Percentiles rank a stretch among this genome's conserved stretches.
Evolutionary conservation across 768 basidiomycete species (phyloP).

Genomic region (Rhodotorula paludigena): DNA sequence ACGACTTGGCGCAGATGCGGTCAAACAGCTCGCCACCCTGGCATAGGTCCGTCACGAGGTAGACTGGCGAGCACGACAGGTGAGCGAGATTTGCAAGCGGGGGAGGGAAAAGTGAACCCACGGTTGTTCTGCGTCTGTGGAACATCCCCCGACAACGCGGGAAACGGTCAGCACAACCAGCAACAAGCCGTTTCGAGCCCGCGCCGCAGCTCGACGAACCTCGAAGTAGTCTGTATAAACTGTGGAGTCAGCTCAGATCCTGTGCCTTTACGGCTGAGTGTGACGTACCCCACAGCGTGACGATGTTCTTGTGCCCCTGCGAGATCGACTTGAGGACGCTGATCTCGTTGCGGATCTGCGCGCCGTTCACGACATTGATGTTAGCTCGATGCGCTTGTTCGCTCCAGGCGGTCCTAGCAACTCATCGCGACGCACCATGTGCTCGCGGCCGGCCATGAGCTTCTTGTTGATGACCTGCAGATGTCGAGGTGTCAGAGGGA

Average conservation of each 20-base stretch:
- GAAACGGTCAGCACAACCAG: too few relatives aligned
- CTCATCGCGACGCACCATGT: slow-evolving; percentile 67
- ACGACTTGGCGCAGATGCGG: slow-evolving; percentile 92
- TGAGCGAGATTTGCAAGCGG: background rate
- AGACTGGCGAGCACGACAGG: slow-evolving; percentile 43
- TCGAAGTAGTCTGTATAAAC: slow-evolving; percentile 35
- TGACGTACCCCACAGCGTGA: slow-evolving; percentile 53
- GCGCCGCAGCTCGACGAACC: background rate
- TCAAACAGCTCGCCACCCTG: slow-evolving; percentile 90
- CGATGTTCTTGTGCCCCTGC: slow-evolving; percentile 81
- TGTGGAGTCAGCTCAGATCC: background rate
- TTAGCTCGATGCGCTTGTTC: background rate
- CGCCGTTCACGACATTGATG: too few relatives aligned
- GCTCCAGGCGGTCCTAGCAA: background rate
- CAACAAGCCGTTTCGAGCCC: too few relatives aligned
- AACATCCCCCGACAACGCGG: too few relatives aligned
- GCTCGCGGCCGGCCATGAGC: slow-evolving; percentile 93
- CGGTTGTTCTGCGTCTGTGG: slow-evolving; percentile 37
- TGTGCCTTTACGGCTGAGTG: too few relatives aligned
- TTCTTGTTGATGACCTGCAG: slow-evolving; percentile 88
- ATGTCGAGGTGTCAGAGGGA: too few relatives aligned
- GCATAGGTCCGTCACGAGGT: slow-evolving; percentile 93
- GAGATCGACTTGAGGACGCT: slow-evolving; percentile 88
- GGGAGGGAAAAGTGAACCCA: background rate
- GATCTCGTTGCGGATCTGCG: slow-evolving; percentile 92